Percentiles rank a stretch among this genome's conserved stretches.
These are phyloP conservation scores for Epichloe gansuensis DNA, from an alignment of 2,329 filamentous ascomycete genomes.

Conservation along the genomic window DNA sequence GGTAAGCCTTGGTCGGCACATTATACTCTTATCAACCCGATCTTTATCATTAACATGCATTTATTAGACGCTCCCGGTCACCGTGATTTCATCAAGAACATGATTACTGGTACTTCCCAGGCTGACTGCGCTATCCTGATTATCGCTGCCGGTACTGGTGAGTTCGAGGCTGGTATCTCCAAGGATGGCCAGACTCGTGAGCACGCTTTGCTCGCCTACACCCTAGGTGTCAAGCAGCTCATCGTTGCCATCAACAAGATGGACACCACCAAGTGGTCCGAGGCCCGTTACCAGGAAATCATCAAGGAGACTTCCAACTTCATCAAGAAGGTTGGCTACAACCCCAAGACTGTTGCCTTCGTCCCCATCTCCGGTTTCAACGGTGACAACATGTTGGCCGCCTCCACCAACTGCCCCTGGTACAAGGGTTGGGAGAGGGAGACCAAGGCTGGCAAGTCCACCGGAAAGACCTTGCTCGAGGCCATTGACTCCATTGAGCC, in stretches of 20 bases:
- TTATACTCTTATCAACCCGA: too few relatives aligned
- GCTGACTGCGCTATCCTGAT: slow-evolving; percentile 99
- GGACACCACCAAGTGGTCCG: slow-evolving; percentile 98
- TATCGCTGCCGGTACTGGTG: slow-evolving; percentile 99
- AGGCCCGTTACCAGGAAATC: slow-evolving; percentile 95
- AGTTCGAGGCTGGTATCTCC: slow-evolving; percentile 99
- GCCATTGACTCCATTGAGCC: slow-evolving; percentile 94
- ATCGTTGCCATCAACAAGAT: slow-evolving; percentile 99
- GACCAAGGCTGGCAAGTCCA: slow-evolving; percentile 69
- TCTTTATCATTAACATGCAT: neutral
- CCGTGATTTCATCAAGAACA: slow-evolving; percentile 99
- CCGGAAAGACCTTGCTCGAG: slow-evolving; percentile 97
- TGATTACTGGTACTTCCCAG: slow-evolving; percentile 99
- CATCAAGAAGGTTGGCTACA: slow-evolving; percentile 99
- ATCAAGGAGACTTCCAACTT: slow-evolving; percentile 99
- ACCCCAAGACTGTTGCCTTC: slow-evolving; percentile 97
- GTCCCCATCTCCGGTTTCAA: slow-evolving; percentile 99
- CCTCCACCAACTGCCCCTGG: slow-evolving; percentile 92
- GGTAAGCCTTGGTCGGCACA: slow-evolving; percentile 35
- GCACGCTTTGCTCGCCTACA: slow-evolving; percentile 99
- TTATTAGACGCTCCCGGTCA: slow-evolving; percentile 82
- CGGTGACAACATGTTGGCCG: slow-evolving; percentile 98
- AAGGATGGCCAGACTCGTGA: slow-evolving; percentile 99
- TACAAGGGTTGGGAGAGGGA: slow-evolving; percentile 99
- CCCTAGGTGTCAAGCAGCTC: slow-evolving; percentile 99